Evolutionary conservation across 257 asterid genomes (phyloP), one percentile per base, ranked within the genome.

Genomic region (Capsicum chinense): DNA sequence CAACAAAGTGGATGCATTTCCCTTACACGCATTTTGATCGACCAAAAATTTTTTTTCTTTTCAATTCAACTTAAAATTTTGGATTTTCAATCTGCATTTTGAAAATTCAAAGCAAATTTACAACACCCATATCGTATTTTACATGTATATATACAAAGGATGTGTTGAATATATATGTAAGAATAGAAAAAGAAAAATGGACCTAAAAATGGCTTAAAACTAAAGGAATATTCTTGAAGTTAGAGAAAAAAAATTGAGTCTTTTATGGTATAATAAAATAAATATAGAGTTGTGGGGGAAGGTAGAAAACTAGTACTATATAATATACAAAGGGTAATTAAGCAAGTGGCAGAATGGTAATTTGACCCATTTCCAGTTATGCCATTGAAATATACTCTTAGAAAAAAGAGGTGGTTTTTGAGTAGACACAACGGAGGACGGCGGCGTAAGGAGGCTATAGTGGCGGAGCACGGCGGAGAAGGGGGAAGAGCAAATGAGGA

Each of bases 1-100:
- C 99, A 95, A 83, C 99, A 95, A 5, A 95, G 93, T 26, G 99
- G 99, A 89, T 95, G 94, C 99, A 95, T 89, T 90, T 91, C 97
- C 91, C 86, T 94, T 82, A 92, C 95, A 69, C 97, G 97, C 98
- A 95, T 95, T 86, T 78, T 83, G 56, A 39, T 73, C 82, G 19
- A 6, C 76, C 57, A 81, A 19, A 44, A 44, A 4, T 44, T 5
- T 66, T 64, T n/a, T 83, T 39, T 9, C 52, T 37, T 83, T 39
- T 9, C 52, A 44, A 58, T 76, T 76, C 47, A 74, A 50, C 59
- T 50, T 50, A 21, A 74, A 74, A 60, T 42, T 44, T 6, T 39
- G 42, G 6, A 44, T 44, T 39, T 39, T 80, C 83, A 56, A 50
- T 71, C 50, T 54, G 16, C 84, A 48, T 58, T 19, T 44, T 12